Evolutionary conservation across 2,329 filamentous ascomycete genomes (phyloP).

Genomic region (Apiospora koreana): DNA sequence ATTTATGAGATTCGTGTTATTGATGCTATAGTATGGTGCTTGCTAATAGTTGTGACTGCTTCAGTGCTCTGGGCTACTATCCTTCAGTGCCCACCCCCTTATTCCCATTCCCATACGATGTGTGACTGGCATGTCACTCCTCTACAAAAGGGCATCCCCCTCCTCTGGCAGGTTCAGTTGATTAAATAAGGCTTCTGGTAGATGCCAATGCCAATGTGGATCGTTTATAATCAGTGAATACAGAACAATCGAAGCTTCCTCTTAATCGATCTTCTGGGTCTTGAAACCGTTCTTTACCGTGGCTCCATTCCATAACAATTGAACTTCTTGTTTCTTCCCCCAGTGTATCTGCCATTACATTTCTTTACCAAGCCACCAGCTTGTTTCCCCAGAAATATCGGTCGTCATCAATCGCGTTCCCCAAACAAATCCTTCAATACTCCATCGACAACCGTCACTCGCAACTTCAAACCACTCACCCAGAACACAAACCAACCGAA

Average conservation of each 20-base stretch:
- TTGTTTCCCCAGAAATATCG: background rate
- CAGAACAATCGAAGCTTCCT: background rate
- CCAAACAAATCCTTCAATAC: background rate
- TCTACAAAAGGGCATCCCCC: background rate
- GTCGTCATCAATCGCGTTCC: background rate
- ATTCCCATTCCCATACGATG: background rate
- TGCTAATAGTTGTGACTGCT: background rate
- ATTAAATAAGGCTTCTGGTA: background rate
- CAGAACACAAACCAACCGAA: too few relatives aligned
- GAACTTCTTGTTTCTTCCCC: background rate
- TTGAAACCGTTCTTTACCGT: background rate
- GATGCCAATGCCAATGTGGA: too few relatives aligned
- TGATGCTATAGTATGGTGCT: background rate
- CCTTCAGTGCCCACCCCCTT: background rate
- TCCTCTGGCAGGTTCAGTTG: background rate
- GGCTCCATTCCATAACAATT: background rate
- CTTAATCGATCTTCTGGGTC: background rate
- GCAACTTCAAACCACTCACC: too few relatives aligned
- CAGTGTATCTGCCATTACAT: background rate
- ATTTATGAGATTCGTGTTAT: background rate
- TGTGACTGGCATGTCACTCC: background rate
- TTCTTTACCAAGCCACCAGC: background rate
- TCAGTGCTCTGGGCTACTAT: background rate
- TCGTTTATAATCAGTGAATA: background rate
- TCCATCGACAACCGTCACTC: background rate